Conservation (phyloP, 208 protist species). For the Porcisia deanei region DNA sequence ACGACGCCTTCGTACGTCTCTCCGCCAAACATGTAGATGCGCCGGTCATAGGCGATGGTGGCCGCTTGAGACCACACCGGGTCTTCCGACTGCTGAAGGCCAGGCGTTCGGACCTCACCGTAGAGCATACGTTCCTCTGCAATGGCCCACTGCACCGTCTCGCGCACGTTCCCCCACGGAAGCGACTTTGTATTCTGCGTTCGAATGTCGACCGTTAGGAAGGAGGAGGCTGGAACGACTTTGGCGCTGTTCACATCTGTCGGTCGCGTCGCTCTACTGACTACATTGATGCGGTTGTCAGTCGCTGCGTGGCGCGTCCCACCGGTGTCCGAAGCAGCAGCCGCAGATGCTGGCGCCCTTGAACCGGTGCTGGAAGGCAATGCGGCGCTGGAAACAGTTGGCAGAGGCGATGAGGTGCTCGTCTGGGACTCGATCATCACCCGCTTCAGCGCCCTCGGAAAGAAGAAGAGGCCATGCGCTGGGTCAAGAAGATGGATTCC, state of each 20-base stretch:
- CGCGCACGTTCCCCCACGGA: slow-evolving; percentile 39
- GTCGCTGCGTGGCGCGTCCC: neutral
- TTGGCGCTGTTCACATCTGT: slow-evolving; percentile 12
- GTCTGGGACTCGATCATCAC: slow-evolving; percentile 30
- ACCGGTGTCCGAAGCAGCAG: neutral
- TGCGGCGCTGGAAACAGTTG: neutral
- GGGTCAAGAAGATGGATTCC: slow-evolving; percentile 56
- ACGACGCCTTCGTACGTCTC: slow-evolving; percentile 49
- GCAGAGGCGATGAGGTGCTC: neutral
- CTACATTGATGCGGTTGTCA: neutral
- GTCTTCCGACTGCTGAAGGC: slow-evolving; percentile 33
- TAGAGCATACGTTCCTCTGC: slow-evolving; percentile 34
- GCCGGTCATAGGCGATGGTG: slow-evolving; percentile 35
- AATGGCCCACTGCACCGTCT: slow-evolving; percentile 35
- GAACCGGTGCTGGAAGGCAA: neutral
- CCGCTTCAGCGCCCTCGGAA: slow-evolving; percentile 45
- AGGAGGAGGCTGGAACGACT: slow-evolving; percentile 31
- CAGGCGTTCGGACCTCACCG: slow-evolving; percentile 38
- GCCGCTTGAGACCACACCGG: slow-evolving; percentile 44
- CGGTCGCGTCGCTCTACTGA: slow-evolving; percentile 2
- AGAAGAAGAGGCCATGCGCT: slow-evolving; percentile 49
- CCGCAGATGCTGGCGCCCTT: neutral
- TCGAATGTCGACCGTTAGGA: slow-evolving; percentile 55
- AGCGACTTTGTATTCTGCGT: slow-evolving; percentile 51
- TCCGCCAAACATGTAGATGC: slow-evolving; percentile 53